Evolutionary conservation across 495 filamentous ascomycete genomes (phyloP).

Genomic region (Aspergillus cavernicola): DNA sequence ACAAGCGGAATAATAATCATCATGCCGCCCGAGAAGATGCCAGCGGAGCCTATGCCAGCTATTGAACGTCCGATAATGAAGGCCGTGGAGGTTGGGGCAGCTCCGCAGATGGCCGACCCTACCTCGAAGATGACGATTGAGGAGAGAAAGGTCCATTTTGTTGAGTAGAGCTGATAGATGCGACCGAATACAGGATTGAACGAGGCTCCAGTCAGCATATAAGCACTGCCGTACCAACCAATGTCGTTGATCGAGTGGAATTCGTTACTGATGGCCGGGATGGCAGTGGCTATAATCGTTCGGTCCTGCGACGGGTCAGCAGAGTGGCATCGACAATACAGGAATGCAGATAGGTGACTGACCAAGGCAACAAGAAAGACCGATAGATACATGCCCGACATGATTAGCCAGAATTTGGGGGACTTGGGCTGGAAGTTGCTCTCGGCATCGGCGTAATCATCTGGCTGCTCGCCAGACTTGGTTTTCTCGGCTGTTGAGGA

Average conservation of each 20-base stretch:
- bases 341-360: background rate
- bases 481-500: slow-evolving; percentile 13
- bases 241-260: slow-evolving; percentile 7
- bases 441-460: slow-evolving; percentile 38
- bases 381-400: slow-evolving; percentile 29
- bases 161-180: slow-evolving; percentile 3
- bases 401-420: slow-evolving; percentile 29
- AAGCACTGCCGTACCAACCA: slow-evolving; percentile 7
- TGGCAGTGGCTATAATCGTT: slow-evolving; percentile 2
- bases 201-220: background rate
- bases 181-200: background rate
- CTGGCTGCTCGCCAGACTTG: background rate
- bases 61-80: slow-evolving; percentile 7
- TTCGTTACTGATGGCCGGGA: slow-evolving; percentile 2
- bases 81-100: background rate
- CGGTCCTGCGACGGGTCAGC: background rate
- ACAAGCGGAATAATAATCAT: background rate
- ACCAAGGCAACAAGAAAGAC: slow-evolving; percentile 39
- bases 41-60: slow-evolving; percentile 2
- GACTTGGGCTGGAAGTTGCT: slow-evolving; percentile 34
- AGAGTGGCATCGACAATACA: too few relatives aligned
- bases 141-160: background rate
- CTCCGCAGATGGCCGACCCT: background rate
- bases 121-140: slow-evolving; percentile 1
- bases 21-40: slow-evolving; percentile 4